Percentiles rank a stretch among this genome's conserved stretches.
Conservation (phyloP, 176 grass and related monocot species). For the Phragmites australis region DNA sequence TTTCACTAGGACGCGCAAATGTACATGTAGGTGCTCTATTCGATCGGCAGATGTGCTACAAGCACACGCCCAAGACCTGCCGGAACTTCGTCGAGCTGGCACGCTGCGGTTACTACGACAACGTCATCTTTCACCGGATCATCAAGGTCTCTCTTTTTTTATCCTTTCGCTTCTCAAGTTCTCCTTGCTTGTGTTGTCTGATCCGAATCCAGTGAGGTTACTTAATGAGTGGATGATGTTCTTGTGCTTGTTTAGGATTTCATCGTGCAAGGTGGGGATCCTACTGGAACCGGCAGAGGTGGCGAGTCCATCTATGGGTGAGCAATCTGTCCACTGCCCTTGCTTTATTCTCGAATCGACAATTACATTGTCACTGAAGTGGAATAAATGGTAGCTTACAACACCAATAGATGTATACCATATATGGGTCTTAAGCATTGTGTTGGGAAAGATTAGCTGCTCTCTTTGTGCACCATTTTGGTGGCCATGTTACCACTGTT, state of each 20-base stretch:
- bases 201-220: not conserved
- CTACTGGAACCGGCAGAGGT: constrained; percentile 69
- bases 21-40: not conserved
- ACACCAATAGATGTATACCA: not conserved
- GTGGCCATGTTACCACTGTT: too few relatives aligned
- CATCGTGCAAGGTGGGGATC: constrained; percentile 92
- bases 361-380: not conserved
- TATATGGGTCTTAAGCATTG: not conserved
- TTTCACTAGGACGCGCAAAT: too few relatives aligned
- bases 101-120: constrained; percentile 76
- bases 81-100: constrained; percentile 94
- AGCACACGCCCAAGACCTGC: constrained; percentile 93
- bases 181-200: not conserved
- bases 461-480: too few relatives aligned
- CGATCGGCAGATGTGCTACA: constrained; percentile 80
- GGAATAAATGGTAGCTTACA: not conserved
- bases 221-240: not conserved
- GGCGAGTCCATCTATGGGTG: constrained; percentile 84
- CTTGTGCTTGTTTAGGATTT: constrained; percentile 64
- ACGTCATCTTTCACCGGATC: constrained; percentile 93
- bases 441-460: too few relatives aligned
- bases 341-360: constrained; percentile 12
- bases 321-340: not conserved
- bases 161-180: not conserved
- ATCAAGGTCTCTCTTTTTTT: constrained; percentile 64